Percentiles rank a stretch among this genome's conserved stretches.
phyloP scores from a whole-genome alignment of 2,329 filamentous ascomycete genomes.

The Rutstroemia sp. region DNA sequence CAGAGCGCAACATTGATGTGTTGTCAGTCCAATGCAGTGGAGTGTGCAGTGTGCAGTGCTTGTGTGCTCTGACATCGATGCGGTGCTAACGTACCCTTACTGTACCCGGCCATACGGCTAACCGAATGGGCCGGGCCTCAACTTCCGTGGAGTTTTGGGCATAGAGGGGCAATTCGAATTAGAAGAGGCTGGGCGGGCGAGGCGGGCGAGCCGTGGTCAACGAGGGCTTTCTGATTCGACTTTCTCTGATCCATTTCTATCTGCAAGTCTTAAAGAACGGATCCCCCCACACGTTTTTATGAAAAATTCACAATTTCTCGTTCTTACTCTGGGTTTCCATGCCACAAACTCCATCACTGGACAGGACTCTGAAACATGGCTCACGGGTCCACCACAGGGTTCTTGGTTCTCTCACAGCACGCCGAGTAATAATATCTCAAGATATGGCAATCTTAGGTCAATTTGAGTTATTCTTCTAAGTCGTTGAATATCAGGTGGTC shows the following conservation, averaged over 20 bases:
- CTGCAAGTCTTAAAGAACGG: neutral
- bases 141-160: neutral
- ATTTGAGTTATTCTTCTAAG: constrained; percentile 7
- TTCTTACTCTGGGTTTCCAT: no score
- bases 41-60: no score
- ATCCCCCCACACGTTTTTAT: neutral
- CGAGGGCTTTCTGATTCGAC: neutral
- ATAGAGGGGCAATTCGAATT: neutral
- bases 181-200: neutral
- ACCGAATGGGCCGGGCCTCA: no score
- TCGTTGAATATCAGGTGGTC: constrained; percentile 13
- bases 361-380: neutral
- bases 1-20: constrained; percentile 8
- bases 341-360: neutral
- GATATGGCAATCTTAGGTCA: constrained; percentile 8
- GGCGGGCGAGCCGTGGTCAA: neutral
- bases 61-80: no score
- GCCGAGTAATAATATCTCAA: neutral
- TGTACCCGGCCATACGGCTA: neutral
- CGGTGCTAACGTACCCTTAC: no score
- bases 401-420: neutral
- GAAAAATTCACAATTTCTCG: neutral
- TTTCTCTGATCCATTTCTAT: neutral
- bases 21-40: neutral
- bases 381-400: neutral